Conservation (phyloP, 2,329 filamentous ascomycete species). For the Trichoderma arundinaceum region DNA sequence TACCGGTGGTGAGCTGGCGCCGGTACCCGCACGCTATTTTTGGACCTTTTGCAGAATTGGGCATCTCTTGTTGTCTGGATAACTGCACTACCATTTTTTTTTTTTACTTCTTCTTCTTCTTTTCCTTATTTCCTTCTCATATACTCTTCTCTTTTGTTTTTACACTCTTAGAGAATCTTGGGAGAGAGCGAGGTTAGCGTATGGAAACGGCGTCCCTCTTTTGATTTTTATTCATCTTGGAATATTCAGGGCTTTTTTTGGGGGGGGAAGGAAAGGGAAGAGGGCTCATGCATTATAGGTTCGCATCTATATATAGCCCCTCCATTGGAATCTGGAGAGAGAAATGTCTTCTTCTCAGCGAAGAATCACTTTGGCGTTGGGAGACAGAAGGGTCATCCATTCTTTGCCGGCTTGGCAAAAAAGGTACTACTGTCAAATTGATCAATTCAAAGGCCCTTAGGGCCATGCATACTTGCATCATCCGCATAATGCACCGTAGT, state of each 20-base stretch:
- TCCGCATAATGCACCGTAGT: not conserved
- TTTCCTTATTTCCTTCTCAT: not conserved
- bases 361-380: conserved; percentile 11
- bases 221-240: conserved; percentile 1
- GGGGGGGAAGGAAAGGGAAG: not conserved
- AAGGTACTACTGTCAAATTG: not conserved
- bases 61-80: not conserved
- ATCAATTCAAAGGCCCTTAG: not conserved
- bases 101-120: not conserved
- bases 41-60: not conserved
- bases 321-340: not conserved
- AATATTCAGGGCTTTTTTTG: not conserved
- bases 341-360: not conserved
- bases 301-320: not conserved
- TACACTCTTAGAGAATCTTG: not conserved
- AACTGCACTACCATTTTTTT: no score
- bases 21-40: not conserved
- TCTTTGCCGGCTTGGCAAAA: not conserved
- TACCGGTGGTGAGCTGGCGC: conserved; percentile 14
- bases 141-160: not conserved
- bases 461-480: not conserved
- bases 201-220: conserved; percentile 21
- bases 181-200: conserved; percentile 16
- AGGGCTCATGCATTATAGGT: not conserved
- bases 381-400: not conserved